phyloP scores from a whole-genome alignment of 2,329 filamentous ascomycete species.

The Plectosphaerella plurivora region DNA sequence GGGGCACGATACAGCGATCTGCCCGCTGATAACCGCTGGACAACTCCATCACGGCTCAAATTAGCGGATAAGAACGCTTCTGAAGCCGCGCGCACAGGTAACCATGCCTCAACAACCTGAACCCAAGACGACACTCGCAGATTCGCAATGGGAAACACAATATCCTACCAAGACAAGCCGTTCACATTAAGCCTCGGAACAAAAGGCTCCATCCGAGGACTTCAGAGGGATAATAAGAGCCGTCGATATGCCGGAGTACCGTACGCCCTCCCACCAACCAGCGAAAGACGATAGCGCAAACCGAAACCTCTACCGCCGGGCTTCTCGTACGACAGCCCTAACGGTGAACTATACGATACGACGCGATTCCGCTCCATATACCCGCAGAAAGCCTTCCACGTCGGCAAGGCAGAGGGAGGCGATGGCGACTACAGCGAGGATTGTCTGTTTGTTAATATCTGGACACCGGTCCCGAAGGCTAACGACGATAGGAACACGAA shows the following conservation, averaged over 20 bases:
- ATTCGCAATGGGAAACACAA: conserved; percentile 18
- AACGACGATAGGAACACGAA: conserved; percentile 13
- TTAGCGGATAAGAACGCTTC: no score
- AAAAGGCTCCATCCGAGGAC: conserved; percentile 23
- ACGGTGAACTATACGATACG: conserved; percentile 27
- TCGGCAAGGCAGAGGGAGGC: conserved; percentile 18
- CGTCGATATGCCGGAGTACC: conserved; percentile 29
- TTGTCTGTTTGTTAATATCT: conserved; percentile 44
- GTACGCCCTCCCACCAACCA: conserved; percentile 33
- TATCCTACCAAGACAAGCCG: conserved; percentile 19
- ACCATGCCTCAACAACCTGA: no score
- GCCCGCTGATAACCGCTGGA: no score
- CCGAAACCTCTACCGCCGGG: conserved; percentile 23
- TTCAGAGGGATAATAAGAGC: conserved; percentile 28
- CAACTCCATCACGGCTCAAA: no score
- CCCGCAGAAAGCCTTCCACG: conserved; percentile 28
- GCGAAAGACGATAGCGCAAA: conserved; percentile 30
- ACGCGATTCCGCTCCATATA: conserved; percentile 30
- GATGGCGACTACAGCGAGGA: conserved; percentile 34
- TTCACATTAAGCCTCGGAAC: conserved; percentile 17
- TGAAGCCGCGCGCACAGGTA: no score
- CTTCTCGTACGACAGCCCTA: conserved; percentile 20
- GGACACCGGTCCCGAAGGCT: conserved; percentile 30
- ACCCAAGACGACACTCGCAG: no score
- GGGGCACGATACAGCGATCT: no score